Evolutionary conservation across 140 eudicot species (phyloP).

Genomic region (Senecio squalidus): DNA sequence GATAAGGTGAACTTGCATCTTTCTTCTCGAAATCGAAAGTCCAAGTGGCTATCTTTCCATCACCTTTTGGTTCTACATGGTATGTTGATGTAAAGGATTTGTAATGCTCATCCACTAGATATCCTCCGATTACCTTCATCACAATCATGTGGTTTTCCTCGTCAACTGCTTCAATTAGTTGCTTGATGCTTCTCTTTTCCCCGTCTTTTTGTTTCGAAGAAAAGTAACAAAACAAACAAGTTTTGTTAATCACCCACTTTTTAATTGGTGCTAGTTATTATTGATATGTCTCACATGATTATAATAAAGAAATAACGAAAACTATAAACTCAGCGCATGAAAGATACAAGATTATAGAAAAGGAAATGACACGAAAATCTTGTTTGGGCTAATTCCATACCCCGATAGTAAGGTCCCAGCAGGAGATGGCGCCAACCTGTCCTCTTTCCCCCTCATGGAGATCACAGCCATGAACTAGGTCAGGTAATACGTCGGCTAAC

Average conservation of each 20-base stretch:
- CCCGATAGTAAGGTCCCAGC: constrained; percentile 39
- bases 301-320: too few species aligned
- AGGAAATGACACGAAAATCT: too few species aligned
- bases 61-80: constrained; percentile 37
- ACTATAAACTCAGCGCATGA: too few species aligned
- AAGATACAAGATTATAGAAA: too few species aligned
- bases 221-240: neutral
- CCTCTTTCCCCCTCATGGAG: constrained; percentile 40
- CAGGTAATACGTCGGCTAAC: constrained; percentile 12
- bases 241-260: too few species aligned
- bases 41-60: constrained; percentile 38
- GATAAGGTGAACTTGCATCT: constrained; percentile 24
- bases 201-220: constrained; percentile 34
- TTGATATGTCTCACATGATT: too few species aligned
- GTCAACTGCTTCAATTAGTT: constrained; percentile 31
- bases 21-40: constrained; percentile 48
- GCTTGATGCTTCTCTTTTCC: constrained; percentile 23
- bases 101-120: constrained; percentile 38
- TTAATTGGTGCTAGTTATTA: too few species aligned
- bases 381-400: constrained; percentile 20
- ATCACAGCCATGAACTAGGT: constrained; percentile 28
- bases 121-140: constrained; percentile 41
- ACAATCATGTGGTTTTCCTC: constrained; percentile 32
- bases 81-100: constrained; percentile 28
- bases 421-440: constrained; percentile 26